phyloP scores from a whole-genome alignment of 176 grass and related monocot genomes.

The Oryza meridionalis region DNA sequence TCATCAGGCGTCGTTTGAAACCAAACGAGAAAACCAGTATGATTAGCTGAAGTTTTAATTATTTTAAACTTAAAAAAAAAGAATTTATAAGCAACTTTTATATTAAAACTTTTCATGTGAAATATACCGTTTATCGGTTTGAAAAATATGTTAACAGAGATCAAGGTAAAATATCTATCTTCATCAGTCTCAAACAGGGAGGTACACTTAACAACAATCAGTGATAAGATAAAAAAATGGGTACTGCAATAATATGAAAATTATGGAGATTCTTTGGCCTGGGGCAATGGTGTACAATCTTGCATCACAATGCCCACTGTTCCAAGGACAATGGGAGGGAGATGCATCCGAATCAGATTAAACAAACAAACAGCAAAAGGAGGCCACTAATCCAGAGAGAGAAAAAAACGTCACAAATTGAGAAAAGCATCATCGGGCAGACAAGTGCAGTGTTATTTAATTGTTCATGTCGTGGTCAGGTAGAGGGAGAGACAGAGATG shows the following conservation, averaged over 20 bases:
- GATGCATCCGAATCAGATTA: neutral
- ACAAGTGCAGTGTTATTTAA: neutral
- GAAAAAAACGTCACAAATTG: neutral
- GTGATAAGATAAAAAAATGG: neutral
- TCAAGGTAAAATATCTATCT: too few relatives aligned
- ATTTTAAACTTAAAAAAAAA: too few relatives aligned
- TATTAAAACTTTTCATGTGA: too few relatives aligned
- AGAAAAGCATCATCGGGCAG: neutral
- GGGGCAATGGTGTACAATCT: neutral
- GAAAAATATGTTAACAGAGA: too few relatives aligned
- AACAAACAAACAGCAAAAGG: neutral
- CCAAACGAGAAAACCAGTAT: too few relatives aligned
- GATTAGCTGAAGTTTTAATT: too few relatives aligned
- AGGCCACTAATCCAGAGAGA: neutral
- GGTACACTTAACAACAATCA: neutral
- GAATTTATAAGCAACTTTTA: too few relatives aligned
- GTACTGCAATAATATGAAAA: neutral
- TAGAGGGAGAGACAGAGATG: neutral
- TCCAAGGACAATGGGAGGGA: slow-evolving; percentile 30
- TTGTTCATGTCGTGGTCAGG: neutral
- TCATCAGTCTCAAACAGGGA: too few relatives aligned
- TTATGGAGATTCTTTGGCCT: neutral
- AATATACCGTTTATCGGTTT: too few relatives aligned
- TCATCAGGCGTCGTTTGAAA: too few relatives aligned
- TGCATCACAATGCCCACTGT: neutral